Percentiles rank a stretch among this genome's conserved stretches.
Conservation (phyloP, 176 grass and related monocot species). For the Thinopyrum elongatum region DNA sequence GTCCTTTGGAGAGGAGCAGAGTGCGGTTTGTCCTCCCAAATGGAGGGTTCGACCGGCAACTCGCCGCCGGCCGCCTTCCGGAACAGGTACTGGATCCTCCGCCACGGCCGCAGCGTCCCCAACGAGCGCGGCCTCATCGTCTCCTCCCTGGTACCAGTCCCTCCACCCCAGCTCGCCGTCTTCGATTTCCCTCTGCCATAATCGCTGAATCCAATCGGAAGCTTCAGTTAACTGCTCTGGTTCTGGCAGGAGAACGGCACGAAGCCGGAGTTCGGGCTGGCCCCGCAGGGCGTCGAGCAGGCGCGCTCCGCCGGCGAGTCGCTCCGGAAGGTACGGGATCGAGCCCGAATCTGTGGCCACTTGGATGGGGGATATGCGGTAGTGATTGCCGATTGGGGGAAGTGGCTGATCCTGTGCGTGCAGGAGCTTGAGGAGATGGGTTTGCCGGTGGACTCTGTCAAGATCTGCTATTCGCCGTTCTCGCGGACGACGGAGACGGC, state of each 20-base stretch:
- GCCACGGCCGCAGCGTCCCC: conserved; percentile 80
- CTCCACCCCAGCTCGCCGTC: neutral
- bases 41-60: conserved; percentile 13
- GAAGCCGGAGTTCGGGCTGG: conserved; percentile 64
- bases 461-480: conserved; percentile 82
- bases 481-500: conserved; percentile 73
- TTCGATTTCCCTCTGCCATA: neutral
- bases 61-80: conserved; percentile 23
- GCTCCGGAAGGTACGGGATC: conserved; percentile 47
- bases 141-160: conserved; percentile 63
- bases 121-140: conserved; percentile 82
- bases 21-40: neutral
- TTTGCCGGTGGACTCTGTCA: conserved; percentile 44
- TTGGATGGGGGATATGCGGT: neutral
- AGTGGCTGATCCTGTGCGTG: neutral
- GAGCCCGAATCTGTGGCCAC: neutral
- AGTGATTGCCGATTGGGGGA: neutral
- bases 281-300: conserved; percentile 64
- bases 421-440: conserved; percentile 68
- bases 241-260: conserved; percentile 64
- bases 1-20: neutral
- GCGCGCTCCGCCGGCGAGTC: conserved; percentile 63
- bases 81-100: conserved; percentile 85
- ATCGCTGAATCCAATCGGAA: neutral
- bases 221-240: neutral